Base-by-base conservation (phyloP, 140 eudicot genomes). In the Flaveria floridana region DNA sequence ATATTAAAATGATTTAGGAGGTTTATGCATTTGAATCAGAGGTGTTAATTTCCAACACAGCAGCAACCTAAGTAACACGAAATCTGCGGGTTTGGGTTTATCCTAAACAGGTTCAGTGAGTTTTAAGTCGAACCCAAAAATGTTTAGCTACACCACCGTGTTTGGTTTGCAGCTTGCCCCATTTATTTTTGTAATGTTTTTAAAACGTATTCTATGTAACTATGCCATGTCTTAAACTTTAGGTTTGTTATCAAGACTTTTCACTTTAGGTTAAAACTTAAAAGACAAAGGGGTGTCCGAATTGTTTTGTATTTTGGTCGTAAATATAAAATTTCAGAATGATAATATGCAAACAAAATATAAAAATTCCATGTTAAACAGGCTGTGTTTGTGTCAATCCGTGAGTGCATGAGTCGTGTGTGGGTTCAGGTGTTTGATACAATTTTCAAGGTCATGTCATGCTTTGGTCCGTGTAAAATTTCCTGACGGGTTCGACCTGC, bases 1-100 rank as follows among this genome's bases (percentile, higher is more conserved):
- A 62, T 62, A 65, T 37, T 65, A 65, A 34, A 65, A 65, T 65
- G 10, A 7, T 37, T 34, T 65, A 37, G 3, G 66, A 61, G 67
- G 67, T 25, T 58, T 58, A 23, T 23, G 65, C 39, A 21, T 58
- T 58, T n/a, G 18, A 55, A n/a, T 34, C 4, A 55, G 26, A 18
- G 62, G 62, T 55, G 62, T 55, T 34, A 9, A 55, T 6, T 55
- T 18, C 62, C 62, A 55, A 59, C 41, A 59, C n/a, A 2, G 12
- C 26, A 30, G 6, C 7, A 34, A 34, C 41, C 66, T 59, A 25
- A 23, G 25, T 23, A 23, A 59, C 66, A 59, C 18, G 16, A 59
- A 59, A 23, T 34, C 4, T 34, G 41, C 41, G 10, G 4, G 66
- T 12, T 53, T 59, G 66, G 65, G 18, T 25, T 23, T 59, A 59